Base-by-base conservation (phyloP, 768 basidiomycete genomes). In the Amanita inopinata region DNA sequence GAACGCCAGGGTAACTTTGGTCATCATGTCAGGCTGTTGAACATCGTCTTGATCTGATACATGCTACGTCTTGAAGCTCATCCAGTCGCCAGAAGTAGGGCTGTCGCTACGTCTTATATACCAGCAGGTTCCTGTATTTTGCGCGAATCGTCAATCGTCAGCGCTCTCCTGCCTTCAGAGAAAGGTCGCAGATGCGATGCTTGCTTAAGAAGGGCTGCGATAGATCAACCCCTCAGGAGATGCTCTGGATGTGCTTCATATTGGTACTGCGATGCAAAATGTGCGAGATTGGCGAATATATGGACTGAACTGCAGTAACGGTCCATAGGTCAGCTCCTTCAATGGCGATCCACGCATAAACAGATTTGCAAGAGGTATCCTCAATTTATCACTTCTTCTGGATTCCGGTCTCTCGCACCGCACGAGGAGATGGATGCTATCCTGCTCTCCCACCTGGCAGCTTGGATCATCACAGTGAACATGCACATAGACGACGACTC, bases 191-290 rank as follows among this genome's bases (percentile, higher is more conserved):
- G 85, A 47, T 89, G 86, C 50, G 84, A 89, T 54, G 54, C 59
- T 19, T 88, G 84, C 52, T 71, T 78, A 49, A 59, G 61, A 3
- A 40, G 57, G 3, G 51, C 62, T 3, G 47, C 56, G 14, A 55
- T 60, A 27, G 46, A 39, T 12, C 47, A 49, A 9, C 53, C 46
- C 24, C 64, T 86, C 33, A 71, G 62, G 47, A 68, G 65, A 54
- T 89, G 85, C 49, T 68, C 74, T 3, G 76, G 78, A 9, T 88
- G 86, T 50, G 72, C 68, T 11, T 68, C 71, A 0, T 83, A 80
- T 54, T 86, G 76, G 73, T 90, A 90, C 53, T 90, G 86, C 51
- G 69, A 71, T 48, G 48, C 63, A 17, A 51, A 63, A 57, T 90
- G 86, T 87, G 56, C 58, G 74, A 34, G 27, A 35, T 27, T 43